Conservation (phyloP, 2,329 filamentous ascomycete genomes). For the Blastomyces parvus region DNA sequence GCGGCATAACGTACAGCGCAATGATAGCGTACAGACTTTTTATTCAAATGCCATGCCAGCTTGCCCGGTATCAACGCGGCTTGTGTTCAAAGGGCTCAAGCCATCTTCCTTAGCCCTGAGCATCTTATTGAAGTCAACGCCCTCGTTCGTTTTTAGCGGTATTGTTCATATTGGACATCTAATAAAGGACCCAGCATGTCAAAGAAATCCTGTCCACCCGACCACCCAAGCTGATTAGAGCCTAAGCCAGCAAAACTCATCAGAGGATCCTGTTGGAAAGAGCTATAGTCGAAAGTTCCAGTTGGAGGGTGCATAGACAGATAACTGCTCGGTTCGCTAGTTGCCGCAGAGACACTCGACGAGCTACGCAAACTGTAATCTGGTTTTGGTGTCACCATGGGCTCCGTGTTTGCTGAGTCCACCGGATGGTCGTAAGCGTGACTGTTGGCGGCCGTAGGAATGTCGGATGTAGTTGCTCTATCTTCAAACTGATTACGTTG, state of each 20-base stretch:
- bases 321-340: neutral
- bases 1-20: neutral
- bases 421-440: neutral
- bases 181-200: conserved; percentile 18
- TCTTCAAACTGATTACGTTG: conserved; percentile 10
- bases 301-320: conserved; percentile 9
- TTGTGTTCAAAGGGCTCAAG: neutral
- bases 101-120: neutral
- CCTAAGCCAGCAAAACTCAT: conserved; percentile 18
- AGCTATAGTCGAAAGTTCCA: conserved; percentile 7
- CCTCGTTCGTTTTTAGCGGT: conserved; percentile 8
- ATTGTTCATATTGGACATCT: conserved; percentile 19
- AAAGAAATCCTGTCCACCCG: conserved; percentile 19
- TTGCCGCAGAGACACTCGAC: neutral
- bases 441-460: neutral
- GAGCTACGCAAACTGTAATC: conserved; percentile 4
- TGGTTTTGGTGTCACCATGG: neutral
- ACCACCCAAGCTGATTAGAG: conserved; percentile 19
- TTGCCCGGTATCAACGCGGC: neutral
- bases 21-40: neutral
- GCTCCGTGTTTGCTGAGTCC: neutral
- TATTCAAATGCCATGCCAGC: neutral
- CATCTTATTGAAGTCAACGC: too few species aligned
- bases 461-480: neutral
- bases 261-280: conserved; percentile 17